A percentile compares a stretch with the other conserved stretches of the same genome.
Conservation (phyloP, 768 basidiomycete species). For the Paxillus ammoniavirescens region DNA sequence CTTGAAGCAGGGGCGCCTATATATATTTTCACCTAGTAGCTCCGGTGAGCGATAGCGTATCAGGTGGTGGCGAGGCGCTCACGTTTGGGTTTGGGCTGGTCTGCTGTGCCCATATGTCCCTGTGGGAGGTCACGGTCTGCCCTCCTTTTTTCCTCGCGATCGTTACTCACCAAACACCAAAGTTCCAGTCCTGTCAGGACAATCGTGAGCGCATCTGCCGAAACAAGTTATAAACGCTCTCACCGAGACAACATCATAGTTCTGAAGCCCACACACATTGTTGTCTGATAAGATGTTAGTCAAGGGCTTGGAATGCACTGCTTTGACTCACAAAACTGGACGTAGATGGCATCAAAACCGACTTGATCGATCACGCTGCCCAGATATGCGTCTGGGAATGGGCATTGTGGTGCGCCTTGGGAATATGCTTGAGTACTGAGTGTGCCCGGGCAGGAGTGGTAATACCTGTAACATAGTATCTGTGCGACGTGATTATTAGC, state of each 20-base stretch:
- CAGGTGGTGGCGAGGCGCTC: constrained; percentile 4
- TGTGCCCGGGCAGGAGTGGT: background rate
- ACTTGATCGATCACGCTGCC: constrained; percentile 59
- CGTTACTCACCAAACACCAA: constrained; percentile 29
- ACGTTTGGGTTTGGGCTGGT: constrained; percentile 42
- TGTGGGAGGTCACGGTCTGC: constrained; percentile 19
- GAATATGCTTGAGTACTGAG: background rate
- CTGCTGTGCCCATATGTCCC: constrained; percentile 45
- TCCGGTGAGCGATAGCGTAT: constrained; percentile 1
- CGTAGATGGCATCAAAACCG: constrained; percentile 74
- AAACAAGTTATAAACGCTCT: constrained; percentile 18
- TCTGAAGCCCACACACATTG: constrained; percentile 42
- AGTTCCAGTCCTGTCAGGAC: constrained; percentile 45
- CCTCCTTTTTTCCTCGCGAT: background rate
- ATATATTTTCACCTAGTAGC: constrained; percentile 38
- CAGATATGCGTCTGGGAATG: constrained; percentile 65
- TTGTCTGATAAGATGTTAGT: constrained; percentile 32
- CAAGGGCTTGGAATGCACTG: background rate
- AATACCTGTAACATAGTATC: constrained; percentile 60
- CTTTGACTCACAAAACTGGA: constrained; percentile 52
- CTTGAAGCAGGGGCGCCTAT: constrained; percentile 42
- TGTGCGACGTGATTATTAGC: constrained; percentile 19
- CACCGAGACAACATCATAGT: constrained; percentile 55
- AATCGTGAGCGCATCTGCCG: background rate
- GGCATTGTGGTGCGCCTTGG: constrained; percentile 44